phyloP scores from a whole-genome alignment of 352 stramenopile species.

The Detonula confervacea region DNA sequence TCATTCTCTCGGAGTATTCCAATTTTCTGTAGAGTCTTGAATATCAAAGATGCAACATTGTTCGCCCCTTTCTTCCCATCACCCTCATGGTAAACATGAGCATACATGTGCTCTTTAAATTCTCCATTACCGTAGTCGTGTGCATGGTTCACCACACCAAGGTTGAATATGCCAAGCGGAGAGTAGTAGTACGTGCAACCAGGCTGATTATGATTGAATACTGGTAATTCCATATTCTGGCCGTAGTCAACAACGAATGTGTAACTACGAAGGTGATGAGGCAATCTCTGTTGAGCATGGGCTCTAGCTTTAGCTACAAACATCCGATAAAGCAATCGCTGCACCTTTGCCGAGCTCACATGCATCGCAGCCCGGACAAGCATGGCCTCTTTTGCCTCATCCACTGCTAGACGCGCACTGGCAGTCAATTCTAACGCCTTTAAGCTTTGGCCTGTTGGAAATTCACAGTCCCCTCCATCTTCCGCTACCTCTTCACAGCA shows the following conservation, averaged over 20 bases:
- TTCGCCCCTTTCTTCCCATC: constrained; percentile 47
- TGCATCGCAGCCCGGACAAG: constrained; percentile 13
- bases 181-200: constrained; percentile 47
- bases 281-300: constrained; percentile 11
- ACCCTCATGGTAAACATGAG: constrained; percentile 49
- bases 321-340: constrained; percentile 8
- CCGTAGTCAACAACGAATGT: constrained; percentile 36
- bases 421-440: background rate
- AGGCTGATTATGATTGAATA: constrained; percentile 37
- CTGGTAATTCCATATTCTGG: constrained; percentile 48
- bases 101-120: constrained; percentile 36
- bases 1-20: constrained; percentile 22
- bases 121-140: constrained; percentile 1
- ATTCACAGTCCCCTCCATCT: background rate
- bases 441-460: background rate
- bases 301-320: background rate
- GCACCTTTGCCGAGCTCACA: constrained; percentile 13
- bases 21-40: constrained; percentile 18
- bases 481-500: no score
- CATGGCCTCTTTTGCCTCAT: constrained; percentile 13
- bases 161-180: constrained; percentile 28
- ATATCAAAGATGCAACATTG: constrained; percentile 48
- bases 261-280: constrained; percentile 5
- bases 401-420: background rate
- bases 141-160: constrained; percentile 51